Conservation (phyloP, 108 stramenopile genomes). For the Nitzschia sp. region DNA sequence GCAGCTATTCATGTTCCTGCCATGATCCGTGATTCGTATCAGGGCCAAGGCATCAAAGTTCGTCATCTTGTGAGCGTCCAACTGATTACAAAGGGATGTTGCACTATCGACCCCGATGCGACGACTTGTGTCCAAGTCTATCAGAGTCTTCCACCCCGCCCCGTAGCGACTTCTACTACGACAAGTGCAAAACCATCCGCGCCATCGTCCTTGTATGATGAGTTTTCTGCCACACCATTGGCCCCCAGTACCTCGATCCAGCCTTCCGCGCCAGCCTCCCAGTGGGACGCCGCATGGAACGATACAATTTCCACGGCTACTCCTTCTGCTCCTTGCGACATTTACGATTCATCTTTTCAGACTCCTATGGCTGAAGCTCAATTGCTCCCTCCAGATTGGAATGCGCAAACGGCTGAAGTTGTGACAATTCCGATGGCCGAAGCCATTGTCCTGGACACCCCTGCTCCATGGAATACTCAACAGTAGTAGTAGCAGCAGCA, state of each 20-base stretch:
- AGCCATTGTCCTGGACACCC: conserved; percentile 24
- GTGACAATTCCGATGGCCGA: conserved; percentile 38
- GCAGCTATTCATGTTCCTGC: not conserved
- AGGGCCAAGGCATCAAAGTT: conserved; percentile 15
- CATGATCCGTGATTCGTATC: conserved; percentile 17
- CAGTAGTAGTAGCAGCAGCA: no score
- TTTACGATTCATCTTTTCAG: not conserved
- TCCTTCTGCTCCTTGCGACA: not conserved
- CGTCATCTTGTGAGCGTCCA: conserved; percentile 15
- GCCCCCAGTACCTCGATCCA: not conserved
- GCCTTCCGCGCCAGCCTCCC: conserved; percentile 19
- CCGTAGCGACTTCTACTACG: no score
- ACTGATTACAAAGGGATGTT: conserved; percentile 30
- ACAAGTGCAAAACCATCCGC: conserved; percentile 7
- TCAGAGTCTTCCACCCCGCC: not conserved
- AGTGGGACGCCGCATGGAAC: not conserved
- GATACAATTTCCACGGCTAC: no score
- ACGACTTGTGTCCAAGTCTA: conserved; percentile 16
- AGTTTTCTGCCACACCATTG: not conserved
- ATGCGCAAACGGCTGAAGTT: conserved; percentile 36
- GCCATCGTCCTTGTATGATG: conserved; percentile 9
- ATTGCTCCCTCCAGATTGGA: conserved; percentile 29
- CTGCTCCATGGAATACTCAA: no score
- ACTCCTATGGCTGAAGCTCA: conserved; percentile 16
- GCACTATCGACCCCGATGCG: conserved; percentile 30